These are phyloP conservation scores for Cystofilobasidium ferigula DNA, from an alignment of 768 basidiomycete genomes.

Conservation along the genomic window DNA sequence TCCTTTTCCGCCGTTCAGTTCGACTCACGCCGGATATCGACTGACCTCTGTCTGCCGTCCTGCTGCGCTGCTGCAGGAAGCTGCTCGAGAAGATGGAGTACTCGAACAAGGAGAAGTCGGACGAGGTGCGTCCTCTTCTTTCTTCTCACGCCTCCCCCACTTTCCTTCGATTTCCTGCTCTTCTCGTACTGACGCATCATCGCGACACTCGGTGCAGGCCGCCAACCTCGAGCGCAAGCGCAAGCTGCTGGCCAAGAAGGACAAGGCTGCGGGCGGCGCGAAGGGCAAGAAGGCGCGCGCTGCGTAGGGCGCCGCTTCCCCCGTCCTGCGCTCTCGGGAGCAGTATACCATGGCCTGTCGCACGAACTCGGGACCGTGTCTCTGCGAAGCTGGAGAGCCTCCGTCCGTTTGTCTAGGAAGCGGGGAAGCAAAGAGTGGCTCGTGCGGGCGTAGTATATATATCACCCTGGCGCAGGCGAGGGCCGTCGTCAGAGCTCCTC, in stretches of 20 bases:
- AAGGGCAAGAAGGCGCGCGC: not conserved
- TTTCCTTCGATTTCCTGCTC: not conserved
- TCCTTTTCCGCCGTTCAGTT: not conserved
- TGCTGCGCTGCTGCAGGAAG: no score
- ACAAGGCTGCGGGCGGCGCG: slow-evolving; percentile 28
- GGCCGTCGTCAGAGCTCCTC: no score
- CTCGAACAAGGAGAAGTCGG: slow-evolving; percentile 60
- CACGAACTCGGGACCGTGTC: no score
- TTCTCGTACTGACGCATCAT: slow-evolving; percentile 6
- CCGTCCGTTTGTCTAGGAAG: no score
- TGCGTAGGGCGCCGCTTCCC: no score
- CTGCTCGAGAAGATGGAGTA: slow-evolving; percentile 89
- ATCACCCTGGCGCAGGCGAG: no score
- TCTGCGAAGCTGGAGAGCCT: no score
- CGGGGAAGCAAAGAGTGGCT: no score
- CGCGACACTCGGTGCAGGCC: slow-evolving; percentile 43
- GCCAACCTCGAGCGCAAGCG: slow-evolving; percentile 52
- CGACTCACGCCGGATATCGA: not conserved
- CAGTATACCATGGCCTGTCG: no score
- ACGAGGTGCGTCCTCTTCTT: slow-evolving; percentile 51
- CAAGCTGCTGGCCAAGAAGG: slow-evolving; percentile 43
- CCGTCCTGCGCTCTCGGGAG: no score
- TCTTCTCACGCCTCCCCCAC: not conserved
- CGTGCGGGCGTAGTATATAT: no score
- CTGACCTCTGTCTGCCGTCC: not conserved